phyloP scores from a whole-genome alignment of 345 rosid species.

The Clarkia xantiana region DNA sequence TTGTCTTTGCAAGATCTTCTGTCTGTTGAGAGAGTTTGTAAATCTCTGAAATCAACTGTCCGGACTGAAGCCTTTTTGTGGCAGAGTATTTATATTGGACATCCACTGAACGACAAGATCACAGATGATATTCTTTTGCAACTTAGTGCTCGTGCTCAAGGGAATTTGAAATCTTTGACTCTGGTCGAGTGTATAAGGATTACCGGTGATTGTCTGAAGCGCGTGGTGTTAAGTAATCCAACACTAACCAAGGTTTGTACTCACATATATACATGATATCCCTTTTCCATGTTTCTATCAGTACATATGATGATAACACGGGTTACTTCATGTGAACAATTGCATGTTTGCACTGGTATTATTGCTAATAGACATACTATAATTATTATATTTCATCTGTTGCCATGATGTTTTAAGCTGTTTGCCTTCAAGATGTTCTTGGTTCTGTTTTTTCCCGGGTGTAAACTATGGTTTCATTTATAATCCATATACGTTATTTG shows the following conservation, averaged over 20 bases:
- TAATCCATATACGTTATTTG: too few relatives aligned
- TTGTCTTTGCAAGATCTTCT: slow-evolving; percentile 70
- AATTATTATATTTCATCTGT: too few relatives aligned
- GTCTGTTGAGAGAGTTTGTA: slow-evolving; percentile 49
- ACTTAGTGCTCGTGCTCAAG: slow-evolving; percentile 56
- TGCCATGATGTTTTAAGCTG: too few relatives aligned
- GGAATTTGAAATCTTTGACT: slow-evolving; percentile 61
- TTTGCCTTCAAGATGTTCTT: too few relatives aligned
- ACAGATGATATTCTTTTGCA: slow-evolving; percentile 69
- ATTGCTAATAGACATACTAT: too few relatives aligned
- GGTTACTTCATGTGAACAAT: too few relatives aligned
- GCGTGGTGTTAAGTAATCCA: slow-evolving; percentile 45
- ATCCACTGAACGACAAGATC: slow-evolving; percentile 70
- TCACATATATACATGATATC: background rate
- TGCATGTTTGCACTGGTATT: too few relatives aligned
- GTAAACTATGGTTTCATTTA: too few relatives aligned
- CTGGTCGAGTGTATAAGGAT: slow-evolving; percentile 62
- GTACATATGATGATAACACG: background rate
- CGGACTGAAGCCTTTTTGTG: slow-evolving; percentile 56
- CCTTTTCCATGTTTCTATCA: background rate
- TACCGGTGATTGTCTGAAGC: slow-evolving; percentile 51
- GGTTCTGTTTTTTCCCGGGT: too few relatives aligned
- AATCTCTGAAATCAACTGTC: slow-evolving; percentile 33
- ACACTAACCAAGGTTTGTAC: slow-evolving; percentile 50
- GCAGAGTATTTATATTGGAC: slow-evolving; percentile 62